These are phyloP conservation scores for Nidula niveotomentosa DNA, from an alignment of 1,284 basidiomycete genomes.

Conservation along the genomic window DNA sequence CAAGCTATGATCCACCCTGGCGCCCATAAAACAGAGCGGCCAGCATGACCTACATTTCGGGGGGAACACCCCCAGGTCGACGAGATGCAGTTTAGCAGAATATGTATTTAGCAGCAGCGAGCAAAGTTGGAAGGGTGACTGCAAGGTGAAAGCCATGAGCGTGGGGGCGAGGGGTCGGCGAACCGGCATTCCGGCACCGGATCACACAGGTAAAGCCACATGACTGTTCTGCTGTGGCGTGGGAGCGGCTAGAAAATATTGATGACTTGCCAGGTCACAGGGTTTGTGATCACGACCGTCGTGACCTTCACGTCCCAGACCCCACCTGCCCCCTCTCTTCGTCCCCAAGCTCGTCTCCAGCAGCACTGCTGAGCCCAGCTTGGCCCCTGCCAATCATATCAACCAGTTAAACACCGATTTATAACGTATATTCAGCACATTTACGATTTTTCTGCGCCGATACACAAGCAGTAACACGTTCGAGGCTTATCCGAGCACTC, in stretches of 20 bases:
- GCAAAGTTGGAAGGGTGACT: not conserved
- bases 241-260: slow-evolving; percentile 12
- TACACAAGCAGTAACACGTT: not conserved
- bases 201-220: slow-evolving; percentile 1
- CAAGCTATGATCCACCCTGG: not conserved
- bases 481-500: not conserved
- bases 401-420: too few species aligned
- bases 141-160: not conserved
- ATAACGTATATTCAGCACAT: too few species aligned
- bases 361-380: not conserved
- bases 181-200: not conserved
- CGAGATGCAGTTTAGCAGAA: not conserved
- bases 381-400: not conserved
- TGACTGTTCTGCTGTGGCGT: slow-evolving; percentile 17
- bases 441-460: not conserved
- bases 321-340: slow-evolving; percentile 4
- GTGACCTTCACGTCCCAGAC: slow-evolving; percentile 25
- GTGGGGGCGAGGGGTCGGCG: not conserved
- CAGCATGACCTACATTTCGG: not conserved
- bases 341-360: not conserved
- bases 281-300: slow-evolving; percentile 26
- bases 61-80: not conserved
- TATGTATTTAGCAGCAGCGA: not conserved
- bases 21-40: not conserved
- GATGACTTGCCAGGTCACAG: slow-evolving; percentile 23